Evolutionary conservation across 768 basidiomycete species (phyloP).

Genomic region (Hortiboletus flavorubellus): DNA sequence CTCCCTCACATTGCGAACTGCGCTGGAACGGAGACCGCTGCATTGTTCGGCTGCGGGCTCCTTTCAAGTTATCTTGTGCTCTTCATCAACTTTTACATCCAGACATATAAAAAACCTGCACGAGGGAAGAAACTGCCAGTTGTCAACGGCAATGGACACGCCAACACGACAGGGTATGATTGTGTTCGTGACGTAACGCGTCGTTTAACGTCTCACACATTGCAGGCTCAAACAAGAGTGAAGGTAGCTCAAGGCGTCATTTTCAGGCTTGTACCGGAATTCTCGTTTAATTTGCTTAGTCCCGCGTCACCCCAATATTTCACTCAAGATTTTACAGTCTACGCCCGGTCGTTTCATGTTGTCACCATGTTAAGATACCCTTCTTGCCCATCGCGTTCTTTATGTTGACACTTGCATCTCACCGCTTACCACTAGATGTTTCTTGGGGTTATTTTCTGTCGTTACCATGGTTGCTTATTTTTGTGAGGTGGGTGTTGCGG

Average conservation of each 20-base stretch:
- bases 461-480: conserved; percentile 10
- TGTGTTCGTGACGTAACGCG: not conserved
- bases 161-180: conserved; percentile 35
- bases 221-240: conserved; percentile 36
- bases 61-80: conserved; percentile 89
- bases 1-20: conserved; percentile 81
- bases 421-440: conserved; percentile 9
- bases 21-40: conserved; percentile 85
- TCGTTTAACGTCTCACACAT: not conserved
- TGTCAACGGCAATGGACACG: conserved; percentile 46
- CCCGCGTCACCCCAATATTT: conserved; percentile 5
- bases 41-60: conserved; percentile 83
- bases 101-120: conserved; percentile 72
- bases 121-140: conserved; percentile 29
- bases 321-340: conserved; percentile 9
- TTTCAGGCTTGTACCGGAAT: not conserved
- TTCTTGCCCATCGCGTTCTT: conserved; percentile 9
- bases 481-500: conserved; percentile 3
- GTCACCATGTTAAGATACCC: conserved; percentile 8
- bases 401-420: not conserved
- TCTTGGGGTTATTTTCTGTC: conserved; percentile 2
- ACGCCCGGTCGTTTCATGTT: conserved; percentile 15
- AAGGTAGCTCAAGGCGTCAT: not conserved
- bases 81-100: conserved; percentile 94
- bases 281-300: conserved; percentile 15